These are phyloP conservation scores for Przewalskia tangutica DNA, from an alignment of 257 asterid species.

Conservation along the genomic window DNA sequence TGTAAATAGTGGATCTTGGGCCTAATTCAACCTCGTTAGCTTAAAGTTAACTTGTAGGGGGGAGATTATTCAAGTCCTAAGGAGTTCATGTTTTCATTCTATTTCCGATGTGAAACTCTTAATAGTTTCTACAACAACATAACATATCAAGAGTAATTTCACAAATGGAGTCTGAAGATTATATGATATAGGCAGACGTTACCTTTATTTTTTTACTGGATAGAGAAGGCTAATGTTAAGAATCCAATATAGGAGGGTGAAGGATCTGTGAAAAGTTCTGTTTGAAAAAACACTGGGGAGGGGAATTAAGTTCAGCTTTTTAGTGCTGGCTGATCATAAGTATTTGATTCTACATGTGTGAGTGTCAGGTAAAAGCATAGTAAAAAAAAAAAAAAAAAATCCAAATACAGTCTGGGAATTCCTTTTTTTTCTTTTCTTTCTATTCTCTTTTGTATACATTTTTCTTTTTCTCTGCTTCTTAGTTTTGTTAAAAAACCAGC, in stretches of 20 bases:
- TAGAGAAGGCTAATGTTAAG: background rate
- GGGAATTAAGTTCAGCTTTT: background rate
- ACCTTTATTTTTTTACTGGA: too few relatives aligned
- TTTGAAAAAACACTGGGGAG: background rate
- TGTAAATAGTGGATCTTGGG: too few relatives aligned
- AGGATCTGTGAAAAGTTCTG: background rate
- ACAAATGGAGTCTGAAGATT: too few relatives aligned
- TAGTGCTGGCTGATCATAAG: background rate
- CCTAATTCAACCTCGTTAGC: too few relatives aligned
- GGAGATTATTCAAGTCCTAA: too few relatives aligned
- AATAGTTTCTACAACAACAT: too few relatives aligned
- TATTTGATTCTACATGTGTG: constrained; percentile 21
- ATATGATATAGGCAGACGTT: too few relatives aligned
- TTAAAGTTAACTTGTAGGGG: too few relatives aligned
- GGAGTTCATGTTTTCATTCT: too few relatives aligned
- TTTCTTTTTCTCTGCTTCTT: background rate
- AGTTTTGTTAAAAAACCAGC: constrained; percentile 7
- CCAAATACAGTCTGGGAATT: background rate
- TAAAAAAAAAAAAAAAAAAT: background rate
- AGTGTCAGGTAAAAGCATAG: constrained; percentile 28
- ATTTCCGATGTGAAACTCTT: too few relatives aligned
- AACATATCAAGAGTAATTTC: too few relatives aligned
- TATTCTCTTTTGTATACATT: background rate
- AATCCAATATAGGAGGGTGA: background rate
- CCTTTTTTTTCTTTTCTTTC: background rate